Evolutionary conservation across 225 moss, liverwort and hornwort genomes (phyloP), one percentile per base, ranked within the genome.

Genomic region (Anthoceros angustus): DNA sequence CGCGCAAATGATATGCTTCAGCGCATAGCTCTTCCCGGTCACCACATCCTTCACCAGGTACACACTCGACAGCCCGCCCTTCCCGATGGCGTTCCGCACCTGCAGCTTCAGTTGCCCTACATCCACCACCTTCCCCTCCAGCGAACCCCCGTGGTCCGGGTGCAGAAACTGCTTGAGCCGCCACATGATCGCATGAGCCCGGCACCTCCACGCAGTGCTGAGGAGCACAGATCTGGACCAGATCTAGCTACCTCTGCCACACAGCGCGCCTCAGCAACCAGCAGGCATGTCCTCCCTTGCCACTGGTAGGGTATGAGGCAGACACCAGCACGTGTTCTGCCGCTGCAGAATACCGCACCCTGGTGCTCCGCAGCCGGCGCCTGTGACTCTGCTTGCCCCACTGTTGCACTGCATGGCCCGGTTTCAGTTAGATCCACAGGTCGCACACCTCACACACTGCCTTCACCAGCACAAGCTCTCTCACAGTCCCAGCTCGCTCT

Each of bases 1-100:
- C 39, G 91, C 91, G 70, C 91, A 98, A 61, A 98, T 98, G 25
- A 98, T 98, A 62, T 98, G 95, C 77, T 98, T 98, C 68, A 91
- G 67, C 63, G 95, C 95, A 64, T 91, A 91, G 39, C 86, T 88
- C 74, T 86, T 88, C 71, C 88, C 95, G 18, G 77, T 71, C 9
- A 82, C 48, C 5, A 79, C 48, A 68, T 98, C 95, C 69, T 85
- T 80, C 9, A 86, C 95, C 67, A 98, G 46, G 67, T 98, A 98
- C 43, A 98, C 95, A 42, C 78, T 79, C 7, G 91, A 91, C 43
- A 98, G 91, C 38, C 95, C 95, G 16, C 95, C 95, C 21, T 92
- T 91, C 12, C 91, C 95, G 62, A 98, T 89, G 61, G 86, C 79
- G 62, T 88, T 83, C 46, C 91, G 78, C 71, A 98, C 90, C 78